A percentile compares a stretch with the other conserved stretches of the same genome.
Evolutionary conservation across 2,329 filamentous ascomycete genomes (phyloP).

Genomic region (Parasarocladium wereldwijsianum): DNA sequence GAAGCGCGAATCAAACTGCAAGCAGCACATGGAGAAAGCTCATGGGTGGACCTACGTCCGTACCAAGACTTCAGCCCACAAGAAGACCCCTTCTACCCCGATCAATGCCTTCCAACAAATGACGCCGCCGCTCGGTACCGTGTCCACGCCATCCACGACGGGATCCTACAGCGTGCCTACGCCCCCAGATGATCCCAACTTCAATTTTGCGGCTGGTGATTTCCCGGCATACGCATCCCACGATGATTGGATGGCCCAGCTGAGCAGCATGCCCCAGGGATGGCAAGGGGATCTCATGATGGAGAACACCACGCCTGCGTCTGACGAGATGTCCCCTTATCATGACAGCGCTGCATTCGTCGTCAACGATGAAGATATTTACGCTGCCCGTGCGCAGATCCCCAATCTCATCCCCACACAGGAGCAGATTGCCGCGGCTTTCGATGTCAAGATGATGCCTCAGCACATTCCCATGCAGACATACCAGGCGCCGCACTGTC

Average conservation of each 20-base stretch:
- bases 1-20: constrained; percentile 92
- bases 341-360: constrained; percentile 47
- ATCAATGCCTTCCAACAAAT: constrained; percentile 28
- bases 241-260: constrained; percentile 27
- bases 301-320: constrained; percentile 24
- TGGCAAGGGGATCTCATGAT: constrained; percentile 20
- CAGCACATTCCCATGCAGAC: constrained; percentile 20
- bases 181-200: constrained; percentile 33
- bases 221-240: constrained; percentile 34
- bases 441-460: constrained; percentile 29
- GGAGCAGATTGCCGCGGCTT: constrained; percentile 14
- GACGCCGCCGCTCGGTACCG: constrained; percentile 44
- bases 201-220: constrained; percentile 18
- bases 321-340: constrained; percentile 44
- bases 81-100: constrained; percentile 16
- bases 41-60: constrained; percentile 84
- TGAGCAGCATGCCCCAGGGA: constrained; percentile 13
- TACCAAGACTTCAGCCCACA: constrained; percentile 81
- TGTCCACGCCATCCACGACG: constrained; percentile 47
- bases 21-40: constrained; percentile 97
- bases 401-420: constrained; percentile 29
- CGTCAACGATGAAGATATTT: constrained; percentile 46
- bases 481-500: constrained; percentile 2
- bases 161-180: constrained; percentile 37
- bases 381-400: constrained; percentile 41